These are phyloP conservation scores for Geosmithia flava DNA, from an alignment of 2,329 filamentous ascomycete genomes.

Conservation along the genomic window DNA sequence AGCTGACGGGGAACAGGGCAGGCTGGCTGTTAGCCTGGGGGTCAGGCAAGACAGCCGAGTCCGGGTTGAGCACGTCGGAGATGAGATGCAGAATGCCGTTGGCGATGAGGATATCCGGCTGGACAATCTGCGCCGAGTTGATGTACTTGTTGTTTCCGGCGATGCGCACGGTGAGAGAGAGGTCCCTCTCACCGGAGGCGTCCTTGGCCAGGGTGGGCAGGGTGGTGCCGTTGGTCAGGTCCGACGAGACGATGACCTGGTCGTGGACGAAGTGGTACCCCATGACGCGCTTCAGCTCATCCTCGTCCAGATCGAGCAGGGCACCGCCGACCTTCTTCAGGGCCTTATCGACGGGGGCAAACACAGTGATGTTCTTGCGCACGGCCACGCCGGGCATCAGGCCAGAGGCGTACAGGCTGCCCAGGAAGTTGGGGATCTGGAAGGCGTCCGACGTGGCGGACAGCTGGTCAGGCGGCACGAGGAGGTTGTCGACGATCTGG, in stretches of 20 bases:
- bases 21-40: slow-evolving; percentile 25
- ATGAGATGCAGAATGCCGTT: slow-evolving; percentile 48
- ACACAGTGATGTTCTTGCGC: slow-evolving; percentile 41
- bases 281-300: slow-evolving; percentile 39
- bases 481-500: slow-evolving; percentile 38
- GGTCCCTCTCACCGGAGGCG: no score
- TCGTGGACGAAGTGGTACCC: slow-evolving; percentile 53
- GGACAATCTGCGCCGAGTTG: slow-evolving; percentile 40
- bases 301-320: slow-evolving; percentile 29
- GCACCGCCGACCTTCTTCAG: slow-evolving; percentile 44
- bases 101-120: slow-evolving; percentile 38
- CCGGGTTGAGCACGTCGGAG: slow-evolving; percentile 37
- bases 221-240: slow-evolving; percentile 17
- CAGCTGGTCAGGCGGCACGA: slow-evolving; percentile 32
- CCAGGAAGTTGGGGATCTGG: slow-evolving; percentile 25
- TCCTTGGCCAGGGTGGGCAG: slow-evolving; percentile 19
- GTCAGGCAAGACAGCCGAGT: slow-evolving; percentile 21
- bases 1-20: slow-evolving; percentile 41
- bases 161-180: slow-evolving; percentile 20
- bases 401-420: slow-evolving; percentile 15
- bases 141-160: slow-evolving; percentile 32
- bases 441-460: slow-evolving; percentile 39
- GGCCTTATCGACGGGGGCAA: slow-evolving; percentile 48
- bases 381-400: slow-evolving; percentile 27
- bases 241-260: slow-evolving; percentile 36